Percentiles rank a stretch among this genome's conserved stretches.
Conservation (phyloP, 345 rosid species). For the Eutrema heterophyllum region DNA sequence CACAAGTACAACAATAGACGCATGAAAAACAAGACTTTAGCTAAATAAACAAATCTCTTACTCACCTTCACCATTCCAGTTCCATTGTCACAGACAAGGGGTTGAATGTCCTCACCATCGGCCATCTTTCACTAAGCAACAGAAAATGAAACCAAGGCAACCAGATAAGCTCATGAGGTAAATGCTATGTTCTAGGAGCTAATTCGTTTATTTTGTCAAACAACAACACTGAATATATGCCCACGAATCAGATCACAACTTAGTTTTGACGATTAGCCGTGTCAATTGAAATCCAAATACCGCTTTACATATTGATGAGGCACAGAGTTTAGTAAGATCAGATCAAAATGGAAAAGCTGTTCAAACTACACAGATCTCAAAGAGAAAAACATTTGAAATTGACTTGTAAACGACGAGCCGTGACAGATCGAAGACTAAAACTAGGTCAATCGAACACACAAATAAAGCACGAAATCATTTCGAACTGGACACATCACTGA, state of each 20-base stretch:
- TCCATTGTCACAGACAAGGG: constrained; percentile 70
- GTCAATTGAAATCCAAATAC: too few species aligned
- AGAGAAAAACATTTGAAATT: not conserved
- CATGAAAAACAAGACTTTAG: not conserved
- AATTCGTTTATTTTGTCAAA: not conserved
- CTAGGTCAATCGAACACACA: not conserved
- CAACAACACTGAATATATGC: not conserved
- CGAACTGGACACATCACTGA: not conserved
- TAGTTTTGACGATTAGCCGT: not conserved
- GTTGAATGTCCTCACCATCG: constrained; percentile 84
- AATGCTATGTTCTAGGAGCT: not conserved
- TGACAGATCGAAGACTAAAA: constrained; percentile 20
- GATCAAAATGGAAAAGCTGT: not conserved
- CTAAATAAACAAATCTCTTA: not conserved
- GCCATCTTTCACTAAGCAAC: constrained; percentile 55
- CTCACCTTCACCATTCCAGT: constrained; percentile 72
- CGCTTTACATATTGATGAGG: not conserved
- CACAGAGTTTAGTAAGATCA: not conserved
- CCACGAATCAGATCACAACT: not conserved
- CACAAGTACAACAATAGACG: not conserved
- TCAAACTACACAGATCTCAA: constrained; percentile 6
- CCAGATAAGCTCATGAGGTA: not conserved
- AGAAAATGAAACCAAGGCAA: not conserved
- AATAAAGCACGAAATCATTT: not conserved
- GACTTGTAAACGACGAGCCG: not conserved